Conservation (phyloP, 805 yeast genomes). For the Yarrowia osloensis region DNA sequence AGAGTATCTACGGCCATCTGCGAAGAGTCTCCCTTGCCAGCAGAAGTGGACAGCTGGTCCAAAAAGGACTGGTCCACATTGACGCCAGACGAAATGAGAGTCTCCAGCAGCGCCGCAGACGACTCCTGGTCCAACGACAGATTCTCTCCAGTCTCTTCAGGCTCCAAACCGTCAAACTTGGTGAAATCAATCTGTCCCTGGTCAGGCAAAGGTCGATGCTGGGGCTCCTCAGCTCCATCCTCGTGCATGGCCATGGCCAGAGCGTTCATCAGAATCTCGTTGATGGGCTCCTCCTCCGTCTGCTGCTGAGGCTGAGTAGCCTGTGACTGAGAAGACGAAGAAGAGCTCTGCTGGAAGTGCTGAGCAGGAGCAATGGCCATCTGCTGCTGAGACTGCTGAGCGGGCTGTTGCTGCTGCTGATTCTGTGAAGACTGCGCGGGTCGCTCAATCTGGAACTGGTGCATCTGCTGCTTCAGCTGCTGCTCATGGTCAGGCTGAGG, state of each 20-base stretch:
- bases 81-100: slow-evolving; percentile 18
- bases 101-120: slow-evolving; percentile 22
- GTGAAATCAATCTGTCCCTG: slow-evolving; percentile 27
- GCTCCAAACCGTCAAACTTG: slow-evolving; percentile 26
- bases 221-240: slow-evolving; percentile 9
- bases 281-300: slow-evolving; percentile 29
- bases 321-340: neutral
- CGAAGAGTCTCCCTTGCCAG: slow-evolving; percentile 9
- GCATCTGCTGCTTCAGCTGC: slow-evolving; percentile 30
- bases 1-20: slow-evolving; percentile 9
- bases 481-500: slow-evolving; percentile 25
- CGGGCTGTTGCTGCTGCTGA: neutral
- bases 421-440: neutral
- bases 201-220: neutral
- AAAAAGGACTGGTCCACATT: slow-evolving; percentile 18
- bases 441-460: slow-evolving; percentile 29
- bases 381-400: slow-evolving; percentile 6
- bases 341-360: slow-evolving; percentile 6
- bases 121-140: slow-evolving; percentile 26
- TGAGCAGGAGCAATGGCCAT: neutral
- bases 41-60: slow-evolving; percentile 22
- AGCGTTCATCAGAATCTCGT: slow-evolving; percentile 34
- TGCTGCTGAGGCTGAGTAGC: slow-evolving; percentile 13
- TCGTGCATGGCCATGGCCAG: slow-evolving; percentile 34
- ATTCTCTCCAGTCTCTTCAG: slow-evolving; percentile 7